A percentile compares a stretch with the other conserved stretches of the same genome.
Evolutionary conservation across 2,329 filamentous ascomycete species (phyloP).

Genomic region (Akanthomyces muscarius): DNA sequence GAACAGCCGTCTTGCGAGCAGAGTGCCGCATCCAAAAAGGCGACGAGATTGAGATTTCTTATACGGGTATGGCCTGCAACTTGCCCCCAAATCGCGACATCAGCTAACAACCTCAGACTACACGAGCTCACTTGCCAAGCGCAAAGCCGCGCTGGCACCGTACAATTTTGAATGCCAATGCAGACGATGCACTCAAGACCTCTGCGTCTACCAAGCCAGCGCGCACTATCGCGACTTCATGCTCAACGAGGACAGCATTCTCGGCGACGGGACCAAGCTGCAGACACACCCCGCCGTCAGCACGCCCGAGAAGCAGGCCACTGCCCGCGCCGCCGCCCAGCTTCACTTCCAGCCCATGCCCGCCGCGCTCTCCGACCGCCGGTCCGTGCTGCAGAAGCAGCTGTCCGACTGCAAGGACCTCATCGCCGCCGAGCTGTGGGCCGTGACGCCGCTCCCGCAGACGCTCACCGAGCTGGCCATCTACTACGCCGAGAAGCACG

Average conservation of each 20-base stretch:
- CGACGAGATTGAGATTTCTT: constrained; percentile 59
- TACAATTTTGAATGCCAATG: constrained; percentile 54
- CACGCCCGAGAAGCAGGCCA: constrained; percentile 19
- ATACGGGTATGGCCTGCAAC: constrained; percentile 46
- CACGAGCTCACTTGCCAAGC: constrained; percentile 40
- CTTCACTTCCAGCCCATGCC: constrained; percentile 24
- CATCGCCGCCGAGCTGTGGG: constrained; percentile 37
- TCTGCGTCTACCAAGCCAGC: constrained; percentile 53
- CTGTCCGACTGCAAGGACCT: constrained; percentile 26
- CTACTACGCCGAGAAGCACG: constrained; percentile 40
- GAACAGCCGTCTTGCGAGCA: constrained; percentile 49
- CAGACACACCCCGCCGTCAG: constrained; percentile 26
- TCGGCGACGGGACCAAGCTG: constrained; percentile 35
- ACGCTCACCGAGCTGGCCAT: constrained; percentile 43
- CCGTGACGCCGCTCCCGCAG: constrained; percentile 45
- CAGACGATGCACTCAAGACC: constrained; percentile 44
- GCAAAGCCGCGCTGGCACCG: constrained; percentile 40
- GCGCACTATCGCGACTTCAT: constrained; percentile 36
- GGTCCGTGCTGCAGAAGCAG: constrained; percentile 20
- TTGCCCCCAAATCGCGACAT: not conserved
- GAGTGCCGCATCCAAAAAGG: constrained; percentile 45
- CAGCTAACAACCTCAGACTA: constrained; percentile 37
- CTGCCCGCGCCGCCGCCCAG: constrained; percentile 28
- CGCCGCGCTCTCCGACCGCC: constrained; percentile 28
- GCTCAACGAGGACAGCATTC: constrained; percentile 38